These are phyloP conservation scores for Lagerstroemia fauriei DNA, from an alignment of 441 rosid species.

Conservation along the genomic window DNA sequence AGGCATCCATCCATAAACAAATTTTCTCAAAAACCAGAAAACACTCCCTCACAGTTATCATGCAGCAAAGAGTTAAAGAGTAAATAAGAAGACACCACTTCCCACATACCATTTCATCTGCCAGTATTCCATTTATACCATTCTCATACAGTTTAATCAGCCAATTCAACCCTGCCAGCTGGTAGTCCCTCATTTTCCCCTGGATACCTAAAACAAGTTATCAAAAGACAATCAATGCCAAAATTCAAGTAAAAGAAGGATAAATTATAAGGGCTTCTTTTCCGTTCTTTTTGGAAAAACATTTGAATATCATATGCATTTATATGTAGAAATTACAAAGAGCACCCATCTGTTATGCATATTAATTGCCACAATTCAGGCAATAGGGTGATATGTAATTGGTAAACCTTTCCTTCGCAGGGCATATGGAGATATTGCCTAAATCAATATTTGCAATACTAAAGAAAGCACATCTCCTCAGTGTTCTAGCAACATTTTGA, in stretches of 20 bases:
- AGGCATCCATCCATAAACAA: not conserved
- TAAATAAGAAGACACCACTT: not conserved
- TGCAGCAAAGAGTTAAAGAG: not conserved
- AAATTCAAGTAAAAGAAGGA: slow-evolving; percentile 7
- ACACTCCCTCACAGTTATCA: not conserved
- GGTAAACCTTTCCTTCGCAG: not conserved
- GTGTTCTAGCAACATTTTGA: not conserved
- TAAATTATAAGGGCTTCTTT: not conserved
- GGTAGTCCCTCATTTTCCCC: slow-evolving; percentile 98
- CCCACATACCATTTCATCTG: slow-evolving; percentile 88
- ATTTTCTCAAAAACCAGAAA: not conserved
- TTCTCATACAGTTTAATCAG: slow-evolving; percentile 94
- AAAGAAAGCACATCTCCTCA: not conserved
- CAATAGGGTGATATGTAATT: not conserved
- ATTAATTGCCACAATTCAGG: not conserved
- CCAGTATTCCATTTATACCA: slow-evolving; percentile 97
- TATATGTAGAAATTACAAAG: not conserved
- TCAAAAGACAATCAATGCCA: not conserved
- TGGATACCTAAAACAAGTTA: slow-evolving; percentile 62
- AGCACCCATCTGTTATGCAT: not conserved
- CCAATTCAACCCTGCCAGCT: slow-evolving; percentile 96
- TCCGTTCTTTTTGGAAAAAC: not conserved
- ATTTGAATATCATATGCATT: not conserved
- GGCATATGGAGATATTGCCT: not conserved
- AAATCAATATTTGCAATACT: not conserved